These are phyloP conservation scores for Leishmania arabica DNA, from an alignment of 208 protist genomes.

Conservation along the genomic window DNA sequence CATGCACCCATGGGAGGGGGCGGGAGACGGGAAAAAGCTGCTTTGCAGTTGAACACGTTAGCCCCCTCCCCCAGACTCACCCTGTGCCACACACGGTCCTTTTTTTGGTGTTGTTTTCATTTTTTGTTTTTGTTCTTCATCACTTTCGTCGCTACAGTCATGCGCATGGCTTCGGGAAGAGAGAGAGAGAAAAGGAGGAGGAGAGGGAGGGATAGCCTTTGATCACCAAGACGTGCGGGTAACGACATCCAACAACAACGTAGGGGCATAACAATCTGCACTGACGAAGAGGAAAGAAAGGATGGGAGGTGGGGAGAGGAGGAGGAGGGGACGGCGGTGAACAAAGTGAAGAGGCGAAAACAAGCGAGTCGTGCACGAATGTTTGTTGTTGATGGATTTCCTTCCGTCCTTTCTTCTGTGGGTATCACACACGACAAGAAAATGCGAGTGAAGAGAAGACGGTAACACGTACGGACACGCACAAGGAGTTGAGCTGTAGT, in stretches of 20 bases:
- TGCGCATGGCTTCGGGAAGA: neutral
- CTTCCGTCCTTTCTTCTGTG: neutral
- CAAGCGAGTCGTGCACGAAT: neutral
- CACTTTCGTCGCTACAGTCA: neutral
- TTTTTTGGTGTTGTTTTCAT: neutral
- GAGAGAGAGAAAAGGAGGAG: neutral
- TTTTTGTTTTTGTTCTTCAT: neutral
- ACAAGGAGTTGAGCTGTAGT: neutral
- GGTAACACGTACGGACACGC: neutral
- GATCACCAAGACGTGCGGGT: neutral
- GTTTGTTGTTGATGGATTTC: neutral
- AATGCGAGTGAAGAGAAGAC: neutral
- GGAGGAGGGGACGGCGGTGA: neutral
- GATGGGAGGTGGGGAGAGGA: neutral
- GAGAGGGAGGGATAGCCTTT: neutral
- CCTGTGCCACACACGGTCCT: neutral
- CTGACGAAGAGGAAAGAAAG: neutral
- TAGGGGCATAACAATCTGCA: neutral
- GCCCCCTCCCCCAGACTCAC: neutral
- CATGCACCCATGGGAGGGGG: neutral
- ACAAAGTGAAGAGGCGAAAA: neutral
- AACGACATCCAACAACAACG: neutral
- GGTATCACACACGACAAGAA: neutral
- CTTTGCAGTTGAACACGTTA: neutral
- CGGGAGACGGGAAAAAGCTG: neutral